Conservation (phyloP, 2,329 filamentous ascomycete species). For the Pseudocercospora eumusae region DNA sequence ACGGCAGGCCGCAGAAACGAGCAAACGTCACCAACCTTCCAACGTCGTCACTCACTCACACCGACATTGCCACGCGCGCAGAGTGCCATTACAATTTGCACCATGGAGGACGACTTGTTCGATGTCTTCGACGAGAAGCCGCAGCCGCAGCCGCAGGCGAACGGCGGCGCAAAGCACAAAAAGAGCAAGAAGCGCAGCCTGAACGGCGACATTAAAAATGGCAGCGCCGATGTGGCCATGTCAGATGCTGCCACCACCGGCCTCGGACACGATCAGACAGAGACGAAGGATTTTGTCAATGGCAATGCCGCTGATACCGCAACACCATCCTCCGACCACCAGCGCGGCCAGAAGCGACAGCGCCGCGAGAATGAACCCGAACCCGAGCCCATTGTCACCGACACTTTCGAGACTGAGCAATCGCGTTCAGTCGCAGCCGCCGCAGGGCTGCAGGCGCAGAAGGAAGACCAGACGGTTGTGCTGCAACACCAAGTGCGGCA, state of each 20-base stretch:
- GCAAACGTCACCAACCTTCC: conserved; percentile 1
- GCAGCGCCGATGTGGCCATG: conserved; percentile 46
- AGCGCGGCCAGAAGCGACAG: conserved; percentile 62
- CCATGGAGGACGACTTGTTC: conserved; percentile 37
- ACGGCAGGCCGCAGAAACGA: background rate
- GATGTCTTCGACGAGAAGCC: conserved; percentile 41
- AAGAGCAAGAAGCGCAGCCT: conserved; percentile 80
- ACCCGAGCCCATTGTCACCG: conserved; percentile 79
- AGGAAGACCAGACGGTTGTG: conserved; percentile 71
- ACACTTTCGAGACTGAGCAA: conserved; percentile 92
- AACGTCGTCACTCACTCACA: background rate
- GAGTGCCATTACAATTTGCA: too few relatives aligned
- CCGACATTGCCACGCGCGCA: background rate
- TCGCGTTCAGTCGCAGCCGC: conserved; percentile 85
- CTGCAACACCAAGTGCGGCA: conserved; percentile 97
- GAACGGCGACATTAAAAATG: conserved; percentile 71
- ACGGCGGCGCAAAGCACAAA: conserved; percentile 27
- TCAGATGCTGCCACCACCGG: conserved; percentile 42
- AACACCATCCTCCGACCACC: conserved; percentile 44
- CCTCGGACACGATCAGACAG: background rate
- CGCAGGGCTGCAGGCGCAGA: conserved; percentile 64
- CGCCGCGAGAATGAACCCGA: conserved; percentile 66
- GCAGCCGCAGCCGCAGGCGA: background rate
- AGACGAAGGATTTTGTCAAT: conserved; percentile 1
- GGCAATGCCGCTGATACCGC: background rate